Evolutionary conservation across 1,284 basidiomycete genomes (phyloP).

Genomic region (Leccinum pseudoinsigne): DNA sequence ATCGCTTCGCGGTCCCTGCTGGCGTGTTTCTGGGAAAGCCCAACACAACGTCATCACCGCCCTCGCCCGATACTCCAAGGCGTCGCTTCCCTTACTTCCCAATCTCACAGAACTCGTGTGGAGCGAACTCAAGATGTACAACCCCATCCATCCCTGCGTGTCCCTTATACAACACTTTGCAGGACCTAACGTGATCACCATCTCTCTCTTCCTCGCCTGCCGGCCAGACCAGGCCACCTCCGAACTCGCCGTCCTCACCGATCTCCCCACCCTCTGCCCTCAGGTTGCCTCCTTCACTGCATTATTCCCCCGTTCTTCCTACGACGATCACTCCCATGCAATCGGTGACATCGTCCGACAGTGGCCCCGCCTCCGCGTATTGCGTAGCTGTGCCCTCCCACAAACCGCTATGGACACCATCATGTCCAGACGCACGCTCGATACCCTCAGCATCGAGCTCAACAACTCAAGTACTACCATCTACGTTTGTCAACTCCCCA

Average conservation of each 20-base stretch:
- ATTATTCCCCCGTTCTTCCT: constrained; percentile 29
- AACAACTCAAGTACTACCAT: constrained; percentile 24
- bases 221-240: constrained; percentile 26
- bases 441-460: constrained; percentile 28
- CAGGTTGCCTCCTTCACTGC: constrained; percentile 28
- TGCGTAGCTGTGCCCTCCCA: constrained; percentile 25
- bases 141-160: constrained; percentile 27
- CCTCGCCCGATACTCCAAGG: constrained; percentile 14
- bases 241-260: constrained; percentile 22
- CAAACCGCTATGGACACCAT: constrained; percentile 27
- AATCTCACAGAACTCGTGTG: constrained; percentile 30
- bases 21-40: constrained; percentile 17
- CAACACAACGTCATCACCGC: constrained; percentile 26
- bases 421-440: constrained; percentile 11
- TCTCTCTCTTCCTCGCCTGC: constrained; percentile 26
- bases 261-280: constrained; percentile 25
- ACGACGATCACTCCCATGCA: constrained; percentile 27
- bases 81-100: constrained; percentile 26
- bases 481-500: constrained; percentile 23
- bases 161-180: constrained; percentile 28
- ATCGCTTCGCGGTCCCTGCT: constrained; percentile 25
- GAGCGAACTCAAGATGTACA: constrained; percentile 29
- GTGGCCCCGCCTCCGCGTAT: constrained; percentile 20
- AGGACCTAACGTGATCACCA: constrained; percentile 20
- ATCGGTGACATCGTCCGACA: constrained; percentile 26